A percentile compares a stretch with the other conserved stretches of the same genome.
Evolutionary conservation across 225 moss, liverwort and hornwort species (phyloP).

Genomic region (Straminergon stramineum): DNA sequence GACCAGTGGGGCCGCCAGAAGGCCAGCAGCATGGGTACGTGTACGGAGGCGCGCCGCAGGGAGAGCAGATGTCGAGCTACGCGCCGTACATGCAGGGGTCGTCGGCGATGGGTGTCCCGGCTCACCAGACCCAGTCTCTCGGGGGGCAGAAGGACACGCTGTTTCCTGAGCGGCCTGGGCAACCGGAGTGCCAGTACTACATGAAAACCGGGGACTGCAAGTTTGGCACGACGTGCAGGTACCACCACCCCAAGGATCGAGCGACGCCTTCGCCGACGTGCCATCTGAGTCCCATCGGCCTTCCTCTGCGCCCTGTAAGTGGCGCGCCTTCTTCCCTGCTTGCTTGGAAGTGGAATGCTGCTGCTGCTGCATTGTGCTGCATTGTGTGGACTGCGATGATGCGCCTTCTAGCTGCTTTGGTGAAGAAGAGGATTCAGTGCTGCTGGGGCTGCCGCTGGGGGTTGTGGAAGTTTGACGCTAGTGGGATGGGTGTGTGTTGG

Average conservation of each 20-base stretch:
- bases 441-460: background rate
- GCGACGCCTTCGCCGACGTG: conserved; percentile 63
- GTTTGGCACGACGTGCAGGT: conserved; percentile 96
- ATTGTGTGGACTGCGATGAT: background rate
- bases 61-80: conserved; percentile 68
- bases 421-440: background rate
- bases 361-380: background rate
- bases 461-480: background rate
- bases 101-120: conserved; percentile 76
- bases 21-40: conserved; percentile 92
- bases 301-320: conserved; percentile 99
- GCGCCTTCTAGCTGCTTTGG: background rate
- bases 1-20: conserved; percentile 76
- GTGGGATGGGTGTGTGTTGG: background rate
- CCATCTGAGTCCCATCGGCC: conserved; percentile 65
- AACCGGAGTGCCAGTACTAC: conserved; percentile 94
- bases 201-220: conserved; percentile 99
- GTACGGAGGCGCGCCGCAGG: conserved; percentile 68
- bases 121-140: conserved; percentile 48
- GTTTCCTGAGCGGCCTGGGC: conserved; percentile 95
- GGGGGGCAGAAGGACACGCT: conserved; percentile 64
- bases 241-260: conserved; percentile 95
- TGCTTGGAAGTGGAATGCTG: background rate
- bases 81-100: conserved; percentile 68
- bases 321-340: background rate